These are phyloP conservation scores for Neonectria punicea DNA, from an alignment of 2,329 filamentous ascomycete species.

Conservation along the genomic window DNA sequence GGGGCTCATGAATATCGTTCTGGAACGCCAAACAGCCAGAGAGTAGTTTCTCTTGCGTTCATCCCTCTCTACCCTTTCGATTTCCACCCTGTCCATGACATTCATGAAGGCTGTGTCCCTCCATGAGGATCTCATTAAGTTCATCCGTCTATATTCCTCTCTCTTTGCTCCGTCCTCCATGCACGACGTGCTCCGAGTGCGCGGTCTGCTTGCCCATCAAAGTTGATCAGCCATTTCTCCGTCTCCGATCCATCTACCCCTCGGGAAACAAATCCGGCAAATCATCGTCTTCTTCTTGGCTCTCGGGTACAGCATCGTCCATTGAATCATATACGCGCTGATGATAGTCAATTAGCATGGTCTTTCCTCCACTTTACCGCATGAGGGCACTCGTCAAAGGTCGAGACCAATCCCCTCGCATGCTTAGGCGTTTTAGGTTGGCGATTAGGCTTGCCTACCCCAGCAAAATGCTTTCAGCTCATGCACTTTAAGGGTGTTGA, in stretches of 20 bases:
- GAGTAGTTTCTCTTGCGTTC: not conserved
- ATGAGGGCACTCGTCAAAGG: not conserved
- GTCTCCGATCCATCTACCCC: not conserved
- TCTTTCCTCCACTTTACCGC: slow-evolving; percentile 1
- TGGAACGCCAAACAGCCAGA: not conserved
- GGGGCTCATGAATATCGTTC: not conserved
- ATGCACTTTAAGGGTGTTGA: slow-evolving; percentile 22
- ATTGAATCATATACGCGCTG: not conserved
- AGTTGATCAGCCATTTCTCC: not conserved
- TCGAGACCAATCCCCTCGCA: slow-evolving; percentile 12
- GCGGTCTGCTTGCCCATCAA: not conserved
- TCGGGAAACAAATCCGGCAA: not conserved
- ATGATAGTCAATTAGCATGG: not conserved
- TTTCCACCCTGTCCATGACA: not conserved
- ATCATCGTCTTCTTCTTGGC: not conserved
- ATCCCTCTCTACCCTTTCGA: not conserved
- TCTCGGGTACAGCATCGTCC: not conserved
- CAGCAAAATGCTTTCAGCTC: slow-evolving; percentile 34
- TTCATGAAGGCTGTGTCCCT: too few species aligned
- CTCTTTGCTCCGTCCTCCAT: not conserved
- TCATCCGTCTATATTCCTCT: too few species aligned
- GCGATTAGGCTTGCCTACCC: slow-evolving; percentile 26
- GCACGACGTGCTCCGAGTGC: not conserved
- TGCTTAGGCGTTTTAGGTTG: slow-evolving; percentile 32
- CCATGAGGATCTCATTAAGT: too few species aligned